A percentile compares a stretch with the other conserved stretches of the same genome.
Conservation (phyloP, 176 grass and related monocot genomes). For the Rhynchospora breviuscula region DNA sequence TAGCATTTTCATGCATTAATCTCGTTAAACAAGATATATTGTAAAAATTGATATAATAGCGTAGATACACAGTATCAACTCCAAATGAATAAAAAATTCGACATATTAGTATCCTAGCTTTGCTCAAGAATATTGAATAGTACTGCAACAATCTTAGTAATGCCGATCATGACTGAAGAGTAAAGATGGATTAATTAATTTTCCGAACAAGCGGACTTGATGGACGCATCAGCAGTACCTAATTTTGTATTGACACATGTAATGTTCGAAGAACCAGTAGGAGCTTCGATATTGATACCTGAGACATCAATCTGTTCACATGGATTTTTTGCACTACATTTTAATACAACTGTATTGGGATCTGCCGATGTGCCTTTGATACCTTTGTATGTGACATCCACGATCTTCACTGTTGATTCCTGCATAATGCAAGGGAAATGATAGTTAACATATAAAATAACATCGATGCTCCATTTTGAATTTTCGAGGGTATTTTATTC, state of each 20-base stretch:
- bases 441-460: no score
- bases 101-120: neutral
- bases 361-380: slow-evolving; percentile 48
- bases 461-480: no score
- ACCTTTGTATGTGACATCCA: slow-evolving; percentile 40
- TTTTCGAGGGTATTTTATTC: no score
- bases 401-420: slow-evolving; percentile 26
- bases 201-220: neutral
- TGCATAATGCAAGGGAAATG: neutral
- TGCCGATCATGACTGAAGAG: neutral
- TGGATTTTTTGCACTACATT: slow-evolving; percentile 31
- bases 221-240: slow-evolving; percentile 25
- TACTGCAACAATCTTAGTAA: no score
- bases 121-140: no score
- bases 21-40: neutral
- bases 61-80: neutral
- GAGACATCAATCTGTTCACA: slow-evolving; percentile 40
- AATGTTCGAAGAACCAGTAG: slow-evolving; percentile 39
- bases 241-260: slow-evolving; percentile 41
- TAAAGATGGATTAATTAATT: neutral
- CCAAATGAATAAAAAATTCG: neutral
- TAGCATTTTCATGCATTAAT: neutral
- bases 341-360: slow-evolving; percentile 31
- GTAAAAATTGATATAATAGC: neutral
- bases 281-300: slow-evolving; percentile 32